Base-by-base conservation (phyloP, 2,329 filamentous ascomycete species). In the Tolypocladium pustulatum region DNA sequence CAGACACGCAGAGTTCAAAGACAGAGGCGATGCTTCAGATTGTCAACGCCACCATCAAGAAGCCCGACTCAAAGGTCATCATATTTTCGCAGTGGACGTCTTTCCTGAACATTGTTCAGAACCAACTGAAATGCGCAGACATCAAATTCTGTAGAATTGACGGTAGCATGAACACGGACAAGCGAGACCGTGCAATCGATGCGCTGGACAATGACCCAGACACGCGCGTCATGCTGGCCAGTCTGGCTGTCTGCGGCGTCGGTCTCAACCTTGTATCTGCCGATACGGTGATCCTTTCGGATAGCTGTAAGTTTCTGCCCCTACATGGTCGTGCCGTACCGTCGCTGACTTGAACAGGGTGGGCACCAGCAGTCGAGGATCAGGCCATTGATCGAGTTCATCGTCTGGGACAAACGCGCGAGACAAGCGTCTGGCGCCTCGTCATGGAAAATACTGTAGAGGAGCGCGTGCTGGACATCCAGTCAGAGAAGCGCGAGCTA, bases 301-400 rank as follows among this genome's bases (percentile, higher is more conserved):
- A 96, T 71, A 89, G 84, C 60, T 96, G 81, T 80, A 69, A 70
- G 77, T 71, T 37, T 6, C 40, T 55, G 2, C 53, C 25, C 25
- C 52, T 34, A 13, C 22, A 22, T 10, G 3, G 13, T 25, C 20
- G 20, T 55, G 20, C 51, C 30, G 13, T 54, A n/a, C 27, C 8
- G 17, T 55, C 17, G 25, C 59, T 61, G 22, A 61, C 58, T 25
- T n/a, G 36, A 54, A 7, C 46, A 75, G 78, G 90, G 91, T 96
- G 91, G 89, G 91, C 91, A 1, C 91, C 91, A 0, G 91, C 91
- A 0, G 94, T 96, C 58, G 91, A 96, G 71, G 91, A 96, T 65
- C 91, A 96, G 69, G 92, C 92, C 4, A 81, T 96, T 3, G 91
- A 96, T 68, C 87, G 91, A 5, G 91, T 96, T 8, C 90, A 96